phyloP scores from a whole-genome alignment of 2,329 filamentous ascomycete species.

The Fusarium napiforme region DNA sequence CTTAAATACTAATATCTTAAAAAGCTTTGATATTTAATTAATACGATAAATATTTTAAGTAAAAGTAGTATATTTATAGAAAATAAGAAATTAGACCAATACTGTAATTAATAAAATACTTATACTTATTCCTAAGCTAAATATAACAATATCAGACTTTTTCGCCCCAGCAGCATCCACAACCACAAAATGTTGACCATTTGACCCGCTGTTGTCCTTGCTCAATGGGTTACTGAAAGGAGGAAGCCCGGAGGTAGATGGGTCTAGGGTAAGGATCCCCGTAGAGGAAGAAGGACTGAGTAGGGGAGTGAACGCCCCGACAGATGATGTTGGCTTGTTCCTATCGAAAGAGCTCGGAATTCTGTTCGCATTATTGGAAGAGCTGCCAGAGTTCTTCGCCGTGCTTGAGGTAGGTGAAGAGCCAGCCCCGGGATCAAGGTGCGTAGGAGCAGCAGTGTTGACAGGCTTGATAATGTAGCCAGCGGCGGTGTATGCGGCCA shows the following conservation, averaged over 20 bases:
- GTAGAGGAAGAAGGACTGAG: background rate
- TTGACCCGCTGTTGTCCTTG: background rate
- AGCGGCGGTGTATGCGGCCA: background rate
- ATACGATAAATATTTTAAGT: too few relatives aligned
- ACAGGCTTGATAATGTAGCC: background rate
- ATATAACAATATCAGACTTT: too few relatives aligned
- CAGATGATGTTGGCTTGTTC: background rate
- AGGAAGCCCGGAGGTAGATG: background rate
- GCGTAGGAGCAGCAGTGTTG: background rate
- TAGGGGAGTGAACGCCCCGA: background rate
- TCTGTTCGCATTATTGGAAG: background rate
- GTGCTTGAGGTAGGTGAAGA: background rate
- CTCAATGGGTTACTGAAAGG: background rate
- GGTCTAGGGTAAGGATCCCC: rapidly evolving
- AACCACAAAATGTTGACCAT: background rate
- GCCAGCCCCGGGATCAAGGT: too few relatives aligned
- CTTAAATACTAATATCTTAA: too few relatives aligned
- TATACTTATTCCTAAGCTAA: too few relatives aligned
- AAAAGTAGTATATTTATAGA: too few relatives aligned
- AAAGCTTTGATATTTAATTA: too few relatives aligned
- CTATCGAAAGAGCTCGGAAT: background rate
- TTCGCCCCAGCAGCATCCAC: background rate
- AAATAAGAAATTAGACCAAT: too few relatives aligned
- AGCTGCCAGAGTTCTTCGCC: background rate
- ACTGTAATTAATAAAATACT: too few relatives aligned